phyloP scores from a whole-genome alignment of 176 grass and related monocot species.

The Triticum turgidum region DNA sequence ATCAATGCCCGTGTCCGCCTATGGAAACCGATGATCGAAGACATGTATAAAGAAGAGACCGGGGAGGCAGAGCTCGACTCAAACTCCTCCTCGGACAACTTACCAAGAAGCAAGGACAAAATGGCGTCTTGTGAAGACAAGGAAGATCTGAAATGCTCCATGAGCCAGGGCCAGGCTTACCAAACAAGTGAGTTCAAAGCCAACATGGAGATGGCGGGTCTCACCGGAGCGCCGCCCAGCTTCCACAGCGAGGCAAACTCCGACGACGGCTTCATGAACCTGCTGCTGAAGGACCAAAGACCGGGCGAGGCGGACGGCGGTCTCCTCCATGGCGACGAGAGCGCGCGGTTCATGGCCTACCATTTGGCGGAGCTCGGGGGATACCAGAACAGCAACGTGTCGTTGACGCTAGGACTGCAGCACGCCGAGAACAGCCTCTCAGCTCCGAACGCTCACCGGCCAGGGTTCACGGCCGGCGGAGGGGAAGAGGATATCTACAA shows the following conservation, averaged over 20 bases:
- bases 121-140: constrained; percentile 53
- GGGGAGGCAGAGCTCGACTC: constrained; percentile 76
- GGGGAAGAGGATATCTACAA: constrained; percentile 59
- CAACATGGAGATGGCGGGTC: constrained; percentile 31
- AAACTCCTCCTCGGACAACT: constrained; percentile 83
- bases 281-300: constrained; percentile 77
- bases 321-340: constrained; percentile 51
- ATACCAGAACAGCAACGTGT: constrained; percentile 59
- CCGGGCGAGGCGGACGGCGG: constrained; percentile 34
- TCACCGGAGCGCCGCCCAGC: constrained; percentile 30
- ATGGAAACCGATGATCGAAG: constrained; percentile 99
- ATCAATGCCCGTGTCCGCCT: constrained; percentile 98
- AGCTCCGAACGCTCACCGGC: constrained; percentile 51
- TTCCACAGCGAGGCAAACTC: constrained; percentile 56
- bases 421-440: constrained; percentile 52
- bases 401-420: constrained; percentile 82
- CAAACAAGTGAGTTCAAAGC: constrained; percentile 63
- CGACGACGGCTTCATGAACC: constrained; percentile 87
- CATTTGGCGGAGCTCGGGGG: constrained; percentile 61
- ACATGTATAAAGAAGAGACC: constrained; percentile 98
- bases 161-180: constrained; percentile 46
- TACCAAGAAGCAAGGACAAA: constrained; percentile 59
- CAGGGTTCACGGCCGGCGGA: constrained; percentile 32
- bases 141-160: constrained; percentile 58
- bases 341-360: constrained; percentile 57